Evolutionary conservation across 2,329 filamentous ascomycete species (phyloP).

Genomic region (Exophiala mesophila): DNA sequence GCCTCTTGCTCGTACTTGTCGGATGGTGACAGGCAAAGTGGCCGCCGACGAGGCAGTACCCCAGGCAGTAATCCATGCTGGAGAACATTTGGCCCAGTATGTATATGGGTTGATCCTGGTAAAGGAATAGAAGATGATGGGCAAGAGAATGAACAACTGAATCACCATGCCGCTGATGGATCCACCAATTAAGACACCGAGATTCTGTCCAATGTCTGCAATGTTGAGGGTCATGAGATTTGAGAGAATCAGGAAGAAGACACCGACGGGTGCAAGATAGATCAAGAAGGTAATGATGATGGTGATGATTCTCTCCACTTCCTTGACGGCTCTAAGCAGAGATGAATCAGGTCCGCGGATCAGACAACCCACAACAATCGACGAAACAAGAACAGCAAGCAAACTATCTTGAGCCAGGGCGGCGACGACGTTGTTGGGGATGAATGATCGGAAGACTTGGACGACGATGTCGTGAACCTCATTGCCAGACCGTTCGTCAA

Average conservation of each 20-base stretch:
- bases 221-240: conserved; percentile 50
- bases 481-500: conserved; percentile 33
- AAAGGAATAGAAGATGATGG: conserved; percentile 40
- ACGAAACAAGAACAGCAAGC: conserved; percentile 44
- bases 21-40: conserved; percentile 48
- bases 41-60: conserved; percentile 51
- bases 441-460: conserved; percentile 47
- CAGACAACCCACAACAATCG: conserved; percentile 45
- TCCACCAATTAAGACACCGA: conserved; percentile 48
- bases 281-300: conserved; percentile 47
- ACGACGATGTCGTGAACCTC: conserved; percentile 43
- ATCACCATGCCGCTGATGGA: conserved; percentile 45
- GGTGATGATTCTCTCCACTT: conserved; percentile 47
- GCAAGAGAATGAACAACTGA: conserved; percentile 46
- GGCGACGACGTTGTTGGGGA: conserved; percentile 46
- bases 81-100: conserved; percentile 46
- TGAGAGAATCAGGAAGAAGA: conserved; percentile 51
- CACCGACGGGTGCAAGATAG: conserved; percentile 47
- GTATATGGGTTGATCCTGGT: conserved; percentile 45
- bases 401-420: conserved; percentile 46
- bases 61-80: conserved; percentile 53
- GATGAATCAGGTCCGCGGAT: conserved; percentile 38
- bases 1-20: conserved; percentile 36
- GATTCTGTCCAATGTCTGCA: conserved; percentile 44
- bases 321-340: conserved; percentile 42